Base-by-base conservation (phyloP, 805 yeast species). In the Suhomyces canberraensis region DNA sequence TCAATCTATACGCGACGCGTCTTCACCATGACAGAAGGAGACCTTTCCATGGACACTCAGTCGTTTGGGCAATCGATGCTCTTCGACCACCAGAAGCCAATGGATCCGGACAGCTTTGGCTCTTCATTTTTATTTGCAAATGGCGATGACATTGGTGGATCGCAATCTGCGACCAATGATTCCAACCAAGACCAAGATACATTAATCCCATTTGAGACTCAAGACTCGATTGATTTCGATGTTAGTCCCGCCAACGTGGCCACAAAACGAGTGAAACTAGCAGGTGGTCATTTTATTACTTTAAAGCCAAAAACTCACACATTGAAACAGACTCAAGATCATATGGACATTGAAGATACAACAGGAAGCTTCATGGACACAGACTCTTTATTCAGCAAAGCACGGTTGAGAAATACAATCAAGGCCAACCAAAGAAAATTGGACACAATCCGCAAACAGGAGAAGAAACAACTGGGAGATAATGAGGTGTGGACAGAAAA, bases 401-500 rank as follows among this genome's bases (percentile, higher is more conserved):
- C 45, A 19, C 37, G 35, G 22, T 33, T 41, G 31, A 26, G 33
- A 22, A 43, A 37, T 14, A 16, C 33, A 9, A 30, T 37, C 7
- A 41, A 37, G 19, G 33, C 35, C 14, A 39, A 31, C 16, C 21
- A 40, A 22, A 16, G 16, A 8, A 26, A 25, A 29, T 17, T 27
- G 6, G 22, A 39, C 22, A 9, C 22, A 11, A 18, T 21, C 13
- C 21, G 28, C 14, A 15, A 18, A 25, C 11, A 24, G 25, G 19
- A 24, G 13, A 33, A 33, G 16, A 18, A 18, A 13, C 15, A 18
- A 16, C 17, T 25, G 2, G 30, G 17, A 13, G 16, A 13, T 4
- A 19, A 25, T n/a, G 19, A 32, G 18, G 37, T 56, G 18, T 68
- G 72, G 72, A 47, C 69, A 2, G 73, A 68, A 26, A 66, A 66